Percentiles rank a stretch among this genome's conserved stretches.
These are phyloP conservation scores for Paracamarosporium sp. DNA, from an alignment of 2,329 filamentous ascomycete species.

Conservation along the genomic window DNA sequence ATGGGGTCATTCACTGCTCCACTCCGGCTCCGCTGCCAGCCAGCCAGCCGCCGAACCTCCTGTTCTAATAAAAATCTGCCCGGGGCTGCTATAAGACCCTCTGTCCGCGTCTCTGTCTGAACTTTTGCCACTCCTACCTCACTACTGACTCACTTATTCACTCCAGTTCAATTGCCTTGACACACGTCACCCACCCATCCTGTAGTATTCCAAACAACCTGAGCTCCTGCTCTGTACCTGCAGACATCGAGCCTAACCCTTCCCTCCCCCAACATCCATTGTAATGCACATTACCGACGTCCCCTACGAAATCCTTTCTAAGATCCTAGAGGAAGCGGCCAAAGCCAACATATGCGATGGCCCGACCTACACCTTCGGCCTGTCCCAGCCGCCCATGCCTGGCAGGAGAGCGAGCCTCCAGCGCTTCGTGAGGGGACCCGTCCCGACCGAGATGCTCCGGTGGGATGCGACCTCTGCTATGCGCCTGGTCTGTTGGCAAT, in stretches of 20 bases:
- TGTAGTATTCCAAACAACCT: constrained; percentile 9
- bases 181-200: constrained; percentile 12
- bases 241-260: constrained; percentile 21
- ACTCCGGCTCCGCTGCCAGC: constrained; percentile 29
- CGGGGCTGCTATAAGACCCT: constrained; percentile 34
- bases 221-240: constrained; percentile 11
- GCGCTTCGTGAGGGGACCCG: constrained; percentile 59
- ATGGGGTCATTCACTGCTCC: constrained; percentile 34
- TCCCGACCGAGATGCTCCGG: constrained; percentile 58
- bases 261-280: constrained; percentile 18
- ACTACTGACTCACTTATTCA: constrained; percentile 17
- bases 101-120: neutral
- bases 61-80: constrained; percentile 37
- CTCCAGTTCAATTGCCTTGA: constrained; percentile 14
- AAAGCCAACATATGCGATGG: constrained; percentile 56
- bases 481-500: constrained; percentile 57
- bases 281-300: constrained; percentile 58
- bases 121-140: constrained; percentile 11
- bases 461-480: constrained; percentile 59
- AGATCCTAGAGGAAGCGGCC: constrained; percentile 58
- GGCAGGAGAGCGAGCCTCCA: constrained; percentile 53
- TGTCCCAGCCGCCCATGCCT: constrained; percentile 57
- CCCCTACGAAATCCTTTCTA: constrained; percentile 59
- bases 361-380: constrained; percentile 60
- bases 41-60: constrained; percentile 25